Conservation (phyloP, 2,329 filamentous ascomycete genomes). For the Trichoderma sp. region DNA sequence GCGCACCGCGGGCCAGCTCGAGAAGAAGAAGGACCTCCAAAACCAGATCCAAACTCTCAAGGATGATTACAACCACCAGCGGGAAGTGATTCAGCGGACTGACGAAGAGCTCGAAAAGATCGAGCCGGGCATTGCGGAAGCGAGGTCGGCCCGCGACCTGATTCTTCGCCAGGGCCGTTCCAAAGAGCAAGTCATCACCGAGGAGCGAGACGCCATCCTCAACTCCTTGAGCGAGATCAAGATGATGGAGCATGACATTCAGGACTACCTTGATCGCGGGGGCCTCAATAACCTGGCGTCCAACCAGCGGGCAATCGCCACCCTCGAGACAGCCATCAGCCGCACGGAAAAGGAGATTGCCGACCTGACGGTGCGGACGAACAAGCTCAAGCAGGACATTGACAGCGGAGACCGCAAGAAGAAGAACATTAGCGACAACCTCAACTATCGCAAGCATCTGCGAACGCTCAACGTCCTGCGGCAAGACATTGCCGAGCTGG, state of each 20-base stretch:
- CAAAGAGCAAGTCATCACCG: slow-evolving; percentile 71
- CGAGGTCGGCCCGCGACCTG: slow-evolving; percentile 76
- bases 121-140: slow-evolving; percentile 73
- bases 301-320: slow-evolving; percentile 69
- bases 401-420: slow-evolving; percentile 80
- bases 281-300: slow-evolving; percentile 71
- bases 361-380: slow-evolving; percentile 68
- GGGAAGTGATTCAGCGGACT: slow-evolving; percentile 66
- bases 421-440: slow-evolving; percentile 84
- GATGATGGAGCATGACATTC: slow-evolving; percentile 75
- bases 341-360: slow-evolving; percentile 68
- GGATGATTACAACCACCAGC: slow-evolving; percentile 67
- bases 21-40: slow-evolving; percentile 74
- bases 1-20: slow-evolving; percentile 71
- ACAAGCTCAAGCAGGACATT: slow-evolving; percentile 75
- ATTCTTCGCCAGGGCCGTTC: slow-evolving; percentile 69
- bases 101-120: slow-evolving; percentile 76
- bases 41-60: slow-evolving; percentile 74
- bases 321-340: slow-evolving; percentile 66
- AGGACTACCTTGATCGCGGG: slow-evolving; percentile 74
- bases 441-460: slow-evolving; percentile 78
- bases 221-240: slow-evolving; percentile 77
- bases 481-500: slow-evolving; percentile 71
- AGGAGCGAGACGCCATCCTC: slow-evolving; percentile 70
- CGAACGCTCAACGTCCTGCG: slow-evolving; percentile 68